Evolutionary conservation across 139 green algal genomes (phyloP), one percentile per base, ranked within the genome.

Genomic region (Coelastrella sp.): DNA sequence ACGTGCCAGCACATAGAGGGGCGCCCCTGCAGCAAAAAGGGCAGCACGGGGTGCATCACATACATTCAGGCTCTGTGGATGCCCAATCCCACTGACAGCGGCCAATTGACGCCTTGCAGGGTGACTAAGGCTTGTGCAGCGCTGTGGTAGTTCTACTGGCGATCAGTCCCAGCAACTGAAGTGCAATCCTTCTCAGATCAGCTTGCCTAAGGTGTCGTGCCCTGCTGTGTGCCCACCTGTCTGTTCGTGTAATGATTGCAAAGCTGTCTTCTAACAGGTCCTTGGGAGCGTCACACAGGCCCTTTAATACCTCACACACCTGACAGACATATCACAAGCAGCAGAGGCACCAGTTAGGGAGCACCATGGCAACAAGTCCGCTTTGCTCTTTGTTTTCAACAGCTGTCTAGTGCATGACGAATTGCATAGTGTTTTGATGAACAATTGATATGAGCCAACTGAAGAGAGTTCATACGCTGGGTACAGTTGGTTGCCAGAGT

Each of bases 221-320:
- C 10, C 61, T n/a, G 6, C 6, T 7, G 68, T 76, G 7, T 7
- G 58, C 56, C 5, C n/a, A 83, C 85, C 85, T 80, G 19, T 73
- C 14, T 5, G n/a, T 20, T 13, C 73, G 16, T 59, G 74, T 79
- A 32, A 91, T 78, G 65, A 91, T 17, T 59, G 64, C 87, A 74
- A 75, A 91, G 64, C 76, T 86, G 66, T 91, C 87, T 17, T 91
- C 87, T 75, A 91, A 65, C 7, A 91, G 56, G 23, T 91, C 87
- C 13, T 81, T 80, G 19, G 79, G 64, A 6, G 11, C 47, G 19
- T 90, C 85, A 75, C 74, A 73, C 7, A 90, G 19, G 8, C 47
- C 14, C 56, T 58, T 85, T 54, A 91, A 56, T 75, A 91, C 19
- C 87, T 91, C 87, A 66, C 65, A 77, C 60, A 85, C 68, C 68